Evolutionary conservation across 208 protist genomes (phyloP), one percentile per base, ranked within the genome.

Genomic region (Trypanosoma theileri): DNA sequence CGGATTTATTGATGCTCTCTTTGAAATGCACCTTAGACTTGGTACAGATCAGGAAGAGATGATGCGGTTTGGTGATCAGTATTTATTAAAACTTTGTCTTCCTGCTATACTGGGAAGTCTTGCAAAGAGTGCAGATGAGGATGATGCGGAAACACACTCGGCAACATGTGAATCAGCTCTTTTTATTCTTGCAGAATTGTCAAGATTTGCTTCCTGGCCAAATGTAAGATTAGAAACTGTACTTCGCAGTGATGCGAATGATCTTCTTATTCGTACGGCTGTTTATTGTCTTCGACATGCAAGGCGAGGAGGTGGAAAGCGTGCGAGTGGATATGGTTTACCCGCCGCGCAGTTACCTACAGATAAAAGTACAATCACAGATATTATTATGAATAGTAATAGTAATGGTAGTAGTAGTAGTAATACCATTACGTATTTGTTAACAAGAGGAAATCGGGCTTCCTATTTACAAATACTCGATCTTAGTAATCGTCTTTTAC

Each of bases 251-350:
- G 71, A 66, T 35, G 77, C 73, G 65, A 72, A 75, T 45, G 70
- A 77, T 24, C 52, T 79, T 11, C 64, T 93, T 24, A 69, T 86
- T 59, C 67, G 65, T 19, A 62, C 85, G 50, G 74, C 67, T 44
- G 68, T 89, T 28, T 93, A 93, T 75, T 91, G 85, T 67, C 66
- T 86, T 19, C 71, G 72, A 16, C 63, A 72, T 54, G 71, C 69
- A 10, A 50, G 61, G 17, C 52, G 73, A 26, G 57, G 60, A 11
- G 73, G 77, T 44, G 57, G 59, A 41, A 57, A 55, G 40, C 45
- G 64, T 9, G 17, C 67, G 3, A 59, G 48, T 52, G 69, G 65
- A 35, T 60, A 69, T 57, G 40, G 66, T 16, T 41, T 81, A 59
- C 58, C 67, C 28, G 48, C 58, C 26, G 45, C 53, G 41, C 42